phyloP scores from a whole-genome alignment of 2,329 filamentous ascomycete genomes.

The Apiospora aurea region DNA sequence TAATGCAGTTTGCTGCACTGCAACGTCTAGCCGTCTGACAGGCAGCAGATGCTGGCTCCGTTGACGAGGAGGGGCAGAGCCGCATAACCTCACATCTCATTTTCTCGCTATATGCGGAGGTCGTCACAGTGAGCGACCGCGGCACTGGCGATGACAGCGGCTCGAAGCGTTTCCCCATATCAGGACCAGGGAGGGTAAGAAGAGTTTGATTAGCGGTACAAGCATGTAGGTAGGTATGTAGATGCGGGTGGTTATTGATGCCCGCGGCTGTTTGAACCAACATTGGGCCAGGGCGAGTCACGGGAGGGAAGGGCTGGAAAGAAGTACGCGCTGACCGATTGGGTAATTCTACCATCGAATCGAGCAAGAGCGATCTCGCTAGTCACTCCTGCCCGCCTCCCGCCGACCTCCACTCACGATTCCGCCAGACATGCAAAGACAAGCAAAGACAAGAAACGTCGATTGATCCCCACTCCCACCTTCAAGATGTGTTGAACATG shows the following conservation, averaged over 20 bases:
- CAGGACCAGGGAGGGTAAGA: background rate
- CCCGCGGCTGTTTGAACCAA: conserved; percentile 5
- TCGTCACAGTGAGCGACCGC: background rate
- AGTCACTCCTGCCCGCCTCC: background rate
- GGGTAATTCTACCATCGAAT: background rate
- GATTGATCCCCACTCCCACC: background rate
- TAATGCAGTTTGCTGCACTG: conserved; percentile 20
- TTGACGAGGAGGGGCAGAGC: background rate
- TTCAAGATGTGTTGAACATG: background rate
- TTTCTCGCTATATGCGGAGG: background rate
- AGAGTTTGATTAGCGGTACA: background rate
- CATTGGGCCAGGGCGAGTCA: background rate
- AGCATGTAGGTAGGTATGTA: background rate
- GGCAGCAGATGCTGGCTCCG: background rate
- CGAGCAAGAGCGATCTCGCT: background rate
- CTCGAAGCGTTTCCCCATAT: background rate
- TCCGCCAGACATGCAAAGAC: background rate
- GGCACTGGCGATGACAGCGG: background rate
- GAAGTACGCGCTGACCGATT: conserved; percentile 4
- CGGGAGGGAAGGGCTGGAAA: conserved; percentile 6
- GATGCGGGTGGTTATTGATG: background rate
- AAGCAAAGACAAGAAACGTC: background rate
- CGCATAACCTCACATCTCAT: conserved; percentile 16
- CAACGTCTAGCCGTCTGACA: background rate
- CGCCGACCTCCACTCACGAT: background rate